A percentile compares a stretch with the other conserved stretches of the same genome.
Evolutionary conservation across 129 eudicot species (phyloP).

Genomic region (Chrysanthemum lavandulifolium): DNA sequence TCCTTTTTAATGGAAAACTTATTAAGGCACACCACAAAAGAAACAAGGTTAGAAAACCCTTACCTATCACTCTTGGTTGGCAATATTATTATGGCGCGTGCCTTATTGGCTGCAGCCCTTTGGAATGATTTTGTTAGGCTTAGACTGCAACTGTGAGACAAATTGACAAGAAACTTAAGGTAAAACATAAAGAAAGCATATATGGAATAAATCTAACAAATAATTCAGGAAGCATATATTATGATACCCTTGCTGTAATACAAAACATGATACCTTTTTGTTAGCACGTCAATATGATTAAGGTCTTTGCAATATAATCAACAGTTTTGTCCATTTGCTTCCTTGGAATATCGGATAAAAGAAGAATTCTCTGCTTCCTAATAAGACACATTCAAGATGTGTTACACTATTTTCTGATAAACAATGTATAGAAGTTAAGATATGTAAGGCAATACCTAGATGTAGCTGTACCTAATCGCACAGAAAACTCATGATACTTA

Average conservation of each 20-base stretch:
- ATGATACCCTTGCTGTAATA: constrained; percentile 7
- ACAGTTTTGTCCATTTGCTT: constrained; percentile 82
- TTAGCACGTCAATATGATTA: constrained; percentile 71
- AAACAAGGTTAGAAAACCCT: constrained; percentile 18
- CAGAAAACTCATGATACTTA: constrained; percentile 89
- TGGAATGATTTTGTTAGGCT: constrained; percentile 90
- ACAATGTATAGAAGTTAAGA: not conserved
- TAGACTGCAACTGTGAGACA: constrained; percentile 77
- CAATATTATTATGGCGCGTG: constrained; percentile 90
- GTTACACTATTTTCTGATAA: constrained; percentile 3
- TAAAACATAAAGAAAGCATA: constrained; percentile 21
- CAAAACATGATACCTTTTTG: constrained; percentile 63
- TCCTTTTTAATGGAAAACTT: too few relatives aligned
- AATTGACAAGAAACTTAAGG: constrained; percentile 18
- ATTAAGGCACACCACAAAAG: too few relatives aligned
- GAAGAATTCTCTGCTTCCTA: constrained; percentile 97
- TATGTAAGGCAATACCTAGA: constrained; percentile 63
- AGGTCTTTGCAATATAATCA: constrained; percentile 85
- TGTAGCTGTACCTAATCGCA: constrained; percentile 93
- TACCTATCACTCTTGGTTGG: constrained; percentile 91
- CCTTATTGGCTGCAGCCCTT: constrained; percentile 95
- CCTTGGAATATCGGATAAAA: constrained; percentile 90
- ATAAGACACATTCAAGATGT: constrained; percentile 21
- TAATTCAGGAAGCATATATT: not conserved
- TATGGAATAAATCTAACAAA: constrained; percentile 7